Evolutionary conservation across 768 basidiomycete species (phyloP), one percentile per base, ranked within the genome.

Genomic region (Mycena latifolia): DNA sequence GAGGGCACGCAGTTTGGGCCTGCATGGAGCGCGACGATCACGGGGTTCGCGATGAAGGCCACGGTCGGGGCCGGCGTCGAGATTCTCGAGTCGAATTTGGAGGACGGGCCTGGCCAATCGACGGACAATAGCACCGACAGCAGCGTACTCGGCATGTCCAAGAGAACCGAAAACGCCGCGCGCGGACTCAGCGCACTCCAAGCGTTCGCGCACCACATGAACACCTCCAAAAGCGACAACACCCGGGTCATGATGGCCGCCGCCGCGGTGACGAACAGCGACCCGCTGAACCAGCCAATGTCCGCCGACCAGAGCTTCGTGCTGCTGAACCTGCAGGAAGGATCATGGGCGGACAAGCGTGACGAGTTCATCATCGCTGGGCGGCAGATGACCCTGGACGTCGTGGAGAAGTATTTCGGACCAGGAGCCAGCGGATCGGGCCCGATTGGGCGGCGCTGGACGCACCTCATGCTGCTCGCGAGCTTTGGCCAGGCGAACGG

Each of bases 351-450:
- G 20, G 53, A 54, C 24, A 8, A 10, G 12, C 61, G 61, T 52
- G 43, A 35, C 45, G 25, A 10, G 22, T 54, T 2, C 17, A 37
- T 62, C 25, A 3, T 18, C 25, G 24, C 10, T 4, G 53, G 33
- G 20, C 22, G 31, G 15, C 17, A 37, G 11, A 25, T 31, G 20
- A 37, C 29, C 18, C 61, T 45, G 6, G 33, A 37, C 31, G n/a
- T 62, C 18, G 33, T 18, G 11, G 45, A 62, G 15, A 27, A 55
- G 35, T 62, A 62, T 39, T 62, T 62, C 22, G 53, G 61, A 15
- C n/a, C 50, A 12, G 45, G 52, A 10, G 61, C 43, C 14, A 35
- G 33, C 14, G 33, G 33, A 7, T 6, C 33, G 6, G 33, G 33
- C 5, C 53, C 45, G 11, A 46, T 62, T 37, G 61, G 43, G 6